Evolutionary conservation across 2,329 filamentous ascomycete genomes (phyloP).

Genomic region (Fusarium euwallaceae): DNA sequence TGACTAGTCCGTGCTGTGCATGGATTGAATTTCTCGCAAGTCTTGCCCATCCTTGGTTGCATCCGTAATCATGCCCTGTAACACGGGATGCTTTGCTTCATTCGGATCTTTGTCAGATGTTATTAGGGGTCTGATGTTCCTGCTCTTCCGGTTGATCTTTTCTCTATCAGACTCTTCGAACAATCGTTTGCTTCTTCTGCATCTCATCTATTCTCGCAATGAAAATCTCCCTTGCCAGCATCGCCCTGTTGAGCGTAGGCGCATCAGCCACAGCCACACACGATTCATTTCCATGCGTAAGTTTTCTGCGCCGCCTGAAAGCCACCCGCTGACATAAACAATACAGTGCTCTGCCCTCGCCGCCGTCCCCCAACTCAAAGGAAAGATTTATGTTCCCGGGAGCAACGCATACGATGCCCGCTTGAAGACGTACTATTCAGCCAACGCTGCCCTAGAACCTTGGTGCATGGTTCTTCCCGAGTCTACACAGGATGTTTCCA

Average conservation of each 20-base stretch:
- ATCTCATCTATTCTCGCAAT: background rate
- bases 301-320: background rate
- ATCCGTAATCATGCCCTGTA: background rate
- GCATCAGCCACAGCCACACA: background rate
- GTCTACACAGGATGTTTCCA: constrained; percentile 42
- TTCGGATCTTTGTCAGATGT: background rate
- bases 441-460: constrained; percentile 47
- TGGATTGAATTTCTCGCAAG: background rate
- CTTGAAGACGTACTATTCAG: constrained; percentile 48
- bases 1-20: background rate
- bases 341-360: constrained; percentile 43
- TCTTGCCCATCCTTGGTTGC: background rate
- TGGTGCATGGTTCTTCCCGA: constrained; percentile 49
- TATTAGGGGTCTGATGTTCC: background rate
- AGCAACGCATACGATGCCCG: constrained; percentile 39
- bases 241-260: background rate
- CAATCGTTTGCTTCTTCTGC: background rate
- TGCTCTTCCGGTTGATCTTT: background rate
- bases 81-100: background rate
- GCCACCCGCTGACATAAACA: background rate
- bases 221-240: constrained; percentile 6
- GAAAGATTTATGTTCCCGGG: constrained; percentile 41
- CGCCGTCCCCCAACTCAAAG: constrained; percentile 33
- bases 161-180: background rate
- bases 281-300: constrained; percentile 15